Conservation (phyloP, 495 filamentous ascomycete genomes). For the Aspergillus ostianus region DNA sequence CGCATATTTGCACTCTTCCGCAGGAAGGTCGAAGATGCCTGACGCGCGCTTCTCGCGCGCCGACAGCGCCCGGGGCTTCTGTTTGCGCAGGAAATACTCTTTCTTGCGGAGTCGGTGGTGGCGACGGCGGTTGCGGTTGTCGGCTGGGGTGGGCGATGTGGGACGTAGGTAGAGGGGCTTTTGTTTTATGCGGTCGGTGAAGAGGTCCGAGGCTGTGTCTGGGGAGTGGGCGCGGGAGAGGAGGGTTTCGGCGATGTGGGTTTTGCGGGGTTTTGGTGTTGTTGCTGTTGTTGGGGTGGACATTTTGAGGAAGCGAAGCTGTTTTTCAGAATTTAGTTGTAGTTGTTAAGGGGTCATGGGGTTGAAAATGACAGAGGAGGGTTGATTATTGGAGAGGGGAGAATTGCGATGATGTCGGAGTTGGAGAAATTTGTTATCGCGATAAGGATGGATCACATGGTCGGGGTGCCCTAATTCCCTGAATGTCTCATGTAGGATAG, state of each 20-base stretch:
- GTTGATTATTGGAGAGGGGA: background rate
- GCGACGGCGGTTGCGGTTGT: conserved; percentile 66
- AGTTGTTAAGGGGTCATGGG: no score
- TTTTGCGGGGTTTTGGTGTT: conserved; percentile 29
- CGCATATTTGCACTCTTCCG: conserved; percentile 64
- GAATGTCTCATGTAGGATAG: background rate
- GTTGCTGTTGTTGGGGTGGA: conserved; percentile 22
- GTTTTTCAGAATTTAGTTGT: no score
- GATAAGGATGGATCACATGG: background rate
- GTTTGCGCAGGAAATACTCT: conserved; percentile 53
- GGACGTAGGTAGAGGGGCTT: conserved; percentile 79
- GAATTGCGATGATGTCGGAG: background rate
- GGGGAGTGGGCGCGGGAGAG: conserved; percentile 74
- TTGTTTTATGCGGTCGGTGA: conserved; percentile 75
- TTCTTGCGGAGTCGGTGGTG: conserved; percentile 53
- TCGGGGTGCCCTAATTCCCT: background rate
- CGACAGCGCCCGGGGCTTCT: conserved; percentile 74
- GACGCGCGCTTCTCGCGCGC: conserved; percentile 73
- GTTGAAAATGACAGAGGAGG: no score
- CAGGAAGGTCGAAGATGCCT: conserved; percentile 70
- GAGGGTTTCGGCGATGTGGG: conserved; percentile 61
- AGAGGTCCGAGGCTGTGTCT: conserved; percentile 64
- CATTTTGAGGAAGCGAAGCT: background rate
- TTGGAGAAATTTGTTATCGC: background rate
- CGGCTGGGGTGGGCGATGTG: conserved; percentile 58